Evolutionary conservation across 345 rosid genomes (phyloP), one percentile per base, ranked within the genome.

Genomic region (Durio zibethinus): DNA sequence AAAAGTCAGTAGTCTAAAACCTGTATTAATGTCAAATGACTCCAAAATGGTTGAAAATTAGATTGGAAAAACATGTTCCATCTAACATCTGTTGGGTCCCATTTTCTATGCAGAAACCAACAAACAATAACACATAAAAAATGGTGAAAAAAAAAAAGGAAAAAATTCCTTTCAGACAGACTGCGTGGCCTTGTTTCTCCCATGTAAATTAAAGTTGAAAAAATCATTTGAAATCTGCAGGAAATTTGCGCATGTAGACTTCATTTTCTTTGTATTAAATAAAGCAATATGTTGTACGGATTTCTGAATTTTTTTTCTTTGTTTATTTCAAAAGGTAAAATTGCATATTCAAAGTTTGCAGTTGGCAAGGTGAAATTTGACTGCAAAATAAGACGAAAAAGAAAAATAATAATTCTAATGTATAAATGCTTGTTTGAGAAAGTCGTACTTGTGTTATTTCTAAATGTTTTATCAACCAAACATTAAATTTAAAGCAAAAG

Each of bases 101-200:
- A 63, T 35, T 33, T 33, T 18, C 10, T 16, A 5, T 31, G 38
- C 68, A 33, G 2, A 63, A 63, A 63, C 42, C 68, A 63, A 63
- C 68, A 63, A 61, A 29, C 66, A 61, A 59, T 1, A 56, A 56
- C 21, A 56, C 1, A 53, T 4, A 14, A 53, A 53, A 6, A 42
- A 42, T 42, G 9, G 2, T 42, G n/a, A n/a, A n/a, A n/a, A 3
- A 23, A 61, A 5, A 59, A 23, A 11, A 25, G 7, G 31, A 33
- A 20, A 18, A 15, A 9, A 27, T 16, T 4, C 60, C 16, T 9
- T 62, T 21, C 18, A 38, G 40, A 66, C 31, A 38, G 29, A 66
- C 76, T 23, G 72, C 76, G 80, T 79, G 82, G 82, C 76, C 62
- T 33, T 48, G 27, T 67, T 10, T 35, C 35, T 59, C 21, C n/a